Evolutionary conservation across 768 basidiomycete species (phyloP).

Genomic region (Pulveroboletus frians): DNA sequence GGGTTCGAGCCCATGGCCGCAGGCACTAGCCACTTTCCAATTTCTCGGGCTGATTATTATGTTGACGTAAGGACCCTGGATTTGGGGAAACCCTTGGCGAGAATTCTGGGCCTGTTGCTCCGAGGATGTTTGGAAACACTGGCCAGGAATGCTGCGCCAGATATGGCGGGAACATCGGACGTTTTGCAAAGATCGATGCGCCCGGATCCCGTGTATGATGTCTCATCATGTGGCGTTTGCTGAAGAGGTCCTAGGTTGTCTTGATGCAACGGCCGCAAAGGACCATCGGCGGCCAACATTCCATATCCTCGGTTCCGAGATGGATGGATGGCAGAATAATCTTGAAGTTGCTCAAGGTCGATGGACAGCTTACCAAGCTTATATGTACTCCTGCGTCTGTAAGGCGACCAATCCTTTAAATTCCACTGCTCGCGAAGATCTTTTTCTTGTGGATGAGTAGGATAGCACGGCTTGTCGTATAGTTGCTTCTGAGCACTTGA

Average conservation of each 20-base stretch:
- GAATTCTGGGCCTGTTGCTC: too few species aligned
- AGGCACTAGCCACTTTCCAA: constrained; percentile 62
- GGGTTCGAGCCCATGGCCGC: constrained; percentile 81
- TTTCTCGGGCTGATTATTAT: constrained; percentile 40
- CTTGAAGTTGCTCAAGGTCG: constrained; percentile 59
- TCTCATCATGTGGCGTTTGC: too few species aligned
- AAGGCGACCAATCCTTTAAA: constrained; percentile 13
- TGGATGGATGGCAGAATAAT: constrained; percentile 70
- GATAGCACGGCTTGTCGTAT: constrained; percentile 73
- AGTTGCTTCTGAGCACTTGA: constrained; percentile 75
- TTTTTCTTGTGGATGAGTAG: constrained; percentile 28
- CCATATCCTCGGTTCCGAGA: constrained; percentile 80
- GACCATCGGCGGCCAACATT: constrained; percentile 75
- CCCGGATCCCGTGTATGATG: too few species aligned
- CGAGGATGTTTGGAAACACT: constrained; percentile 42
- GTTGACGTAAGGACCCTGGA: constrained; percentile 34
- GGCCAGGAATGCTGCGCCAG: constrained; percentile 65
- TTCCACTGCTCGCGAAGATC: too few species aligned
- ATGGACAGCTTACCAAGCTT: constrained; percentile 64
- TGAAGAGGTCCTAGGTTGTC: neutral
- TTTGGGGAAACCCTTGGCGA: too few species aligned
- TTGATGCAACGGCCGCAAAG: constrained; percentile 53
- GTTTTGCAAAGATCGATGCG: too few species aligned
- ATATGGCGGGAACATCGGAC: too few species aligned
- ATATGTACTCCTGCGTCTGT: constrained; percentile 87